phyloP scores from a whole-genome alignment of 2,329 filamentous ascomycete species.

The Paracamarosporium sp. region DNA sequence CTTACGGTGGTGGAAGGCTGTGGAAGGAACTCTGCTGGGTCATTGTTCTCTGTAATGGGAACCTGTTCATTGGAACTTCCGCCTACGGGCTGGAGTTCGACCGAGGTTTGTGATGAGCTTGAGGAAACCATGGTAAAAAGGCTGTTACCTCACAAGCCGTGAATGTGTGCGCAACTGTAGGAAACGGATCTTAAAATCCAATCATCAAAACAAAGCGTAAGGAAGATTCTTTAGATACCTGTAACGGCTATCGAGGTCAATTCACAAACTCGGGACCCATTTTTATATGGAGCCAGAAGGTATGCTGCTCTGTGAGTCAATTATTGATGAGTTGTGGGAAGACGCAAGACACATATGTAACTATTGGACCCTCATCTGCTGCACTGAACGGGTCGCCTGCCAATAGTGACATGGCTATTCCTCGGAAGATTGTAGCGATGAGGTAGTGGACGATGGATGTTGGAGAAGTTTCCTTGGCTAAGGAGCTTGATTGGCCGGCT shows the following conservation, averaged over 20 bases:
- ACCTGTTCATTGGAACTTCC: neutral
- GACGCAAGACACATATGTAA: neutral
- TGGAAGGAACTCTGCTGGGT: constrained; percentile 46
- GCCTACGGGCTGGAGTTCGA: neutral
- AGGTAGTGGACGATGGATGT: neutral
- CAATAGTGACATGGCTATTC: neutral
- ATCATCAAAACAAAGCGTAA: neutral
- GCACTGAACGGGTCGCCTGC: neutral
- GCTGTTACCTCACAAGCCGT: neutral
- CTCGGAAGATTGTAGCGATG: neutral
- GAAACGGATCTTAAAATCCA: neutral
- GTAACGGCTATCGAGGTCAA: too few relatives aligned
- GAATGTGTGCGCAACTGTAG: neutral
- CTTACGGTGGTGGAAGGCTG: constrained; percentile 50
- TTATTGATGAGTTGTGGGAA: neutral
- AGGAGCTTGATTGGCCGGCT: neutral
- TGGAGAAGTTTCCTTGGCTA: too few relatives aligned
- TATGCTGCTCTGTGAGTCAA: neutral
- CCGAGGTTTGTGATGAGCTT: neutral
- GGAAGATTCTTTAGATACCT: too few relatives aligned
- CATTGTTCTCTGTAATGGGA: constrained; percentile 14
- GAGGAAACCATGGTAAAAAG: neutral
- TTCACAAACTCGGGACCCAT: neutral
- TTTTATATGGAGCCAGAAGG: neutral
- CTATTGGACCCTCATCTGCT: neutral